Conservation (phyloP, 352 stramenopile genomes). For the Phytophthora pseudosyringae region DNA sequence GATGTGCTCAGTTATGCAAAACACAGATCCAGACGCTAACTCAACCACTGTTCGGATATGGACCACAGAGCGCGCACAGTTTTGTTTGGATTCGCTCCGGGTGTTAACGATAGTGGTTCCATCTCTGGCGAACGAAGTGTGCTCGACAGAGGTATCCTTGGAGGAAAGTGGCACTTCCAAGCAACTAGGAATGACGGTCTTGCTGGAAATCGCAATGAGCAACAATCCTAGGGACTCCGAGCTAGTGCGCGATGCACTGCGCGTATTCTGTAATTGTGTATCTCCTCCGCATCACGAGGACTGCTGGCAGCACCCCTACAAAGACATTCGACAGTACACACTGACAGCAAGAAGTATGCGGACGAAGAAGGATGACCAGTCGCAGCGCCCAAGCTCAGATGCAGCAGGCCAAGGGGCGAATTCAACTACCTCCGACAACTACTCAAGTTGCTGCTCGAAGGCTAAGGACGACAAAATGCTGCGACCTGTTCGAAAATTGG, state of each 20-base stretch:
- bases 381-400: conserved; percentile 19
- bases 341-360: conserved; percentile 76
- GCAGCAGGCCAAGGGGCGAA: conserved; percentile 8
- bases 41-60: conserved; percentile 65
- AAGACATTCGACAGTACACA: conserved; percentile 84
- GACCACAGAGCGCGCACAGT: conserved; percentile 82
- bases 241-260: conserved; percentile 72
- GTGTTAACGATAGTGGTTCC: conserved; percentile 81
- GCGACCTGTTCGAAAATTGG: conserved; percentile 73
- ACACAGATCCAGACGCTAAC: conserved; percentile 57
- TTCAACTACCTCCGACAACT: conserved; percentile 12
- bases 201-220: conserved; percentile 83
- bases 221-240: conserved; percentile 75
- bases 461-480: conserved; percentile 74
- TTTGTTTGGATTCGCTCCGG: conserved; percentile 79
- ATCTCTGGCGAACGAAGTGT: conserved; percentile 74
- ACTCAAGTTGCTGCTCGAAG: conserved; percentile 55
- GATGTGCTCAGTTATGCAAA: conserved; percentile 70
- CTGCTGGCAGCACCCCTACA: conserved; percentile 86
- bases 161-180: conserved; percentile 56
- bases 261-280: conserved; percentile 87
- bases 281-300: conserved; percentile 77
- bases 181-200: conserved; percentile 64
- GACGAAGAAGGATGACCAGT: conserved; percentile 46
- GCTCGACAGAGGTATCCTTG: conserved; percentile 66